These are phyloP conservation scores for Flammula alnicola DNA, from an alignment of 1,284 basidiomycete genomes.

Conservation along the genomic window DNA sequence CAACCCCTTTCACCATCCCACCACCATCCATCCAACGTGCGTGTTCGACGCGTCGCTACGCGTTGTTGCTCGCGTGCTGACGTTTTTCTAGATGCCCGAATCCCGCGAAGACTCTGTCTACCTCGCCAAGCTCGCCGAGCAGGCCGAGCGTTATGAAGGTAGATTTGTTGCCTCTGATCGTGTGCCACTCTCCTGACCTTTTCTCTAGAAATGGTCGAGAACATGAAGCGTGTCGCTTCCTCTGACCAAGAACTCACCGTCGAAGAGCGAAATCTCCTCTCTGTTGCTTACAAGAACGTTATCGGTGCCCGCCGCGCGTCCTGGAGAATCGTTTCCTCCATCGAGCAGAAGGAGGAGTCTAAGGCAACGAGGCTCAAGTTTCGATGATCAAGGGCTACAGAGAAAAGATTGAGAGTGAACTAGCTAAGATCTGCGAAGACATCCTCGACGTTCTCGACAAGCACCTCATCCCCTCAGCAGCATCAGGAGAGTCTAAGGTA, in stretches of 20 bases:
- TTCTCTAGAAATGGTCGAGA: constrained; percentile 92
- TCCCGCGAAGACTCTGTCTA: constrained; percentile 97
- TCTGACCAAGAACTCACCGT: constrained; percentile 98
- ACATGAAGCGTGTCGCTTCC: constrained; percentile 98
- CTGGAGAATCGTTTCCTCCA: constrained; percentile 99
- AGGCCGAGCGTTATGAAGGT: constrained; percentile 99
- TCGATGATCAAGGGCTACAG: constrained; percentile 99
- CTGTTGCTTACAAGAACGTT: constrained; percentile 99
- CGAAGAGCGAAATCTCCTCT: constrained; percentile 98
- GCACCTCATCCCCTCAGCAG: constrained; percentile 98
- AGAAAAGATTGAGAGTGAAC: constrained; percentile 98
- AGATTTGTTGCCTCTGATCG: constrained; percentile 35
- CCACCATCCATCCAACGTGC: constrained; percentile 29
- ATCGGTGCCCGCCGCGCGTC: constrained; percentile 99
- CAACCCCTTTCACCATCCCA: constrained; percentile 16
- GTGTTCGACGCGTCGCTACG: constrained; percentile 43
- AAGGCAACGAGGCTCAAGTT: constrained; percentile 98
- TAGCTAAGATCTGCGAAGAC: constrained; percentile 99
- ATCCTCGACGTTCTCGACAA: constrained; percentile 98
- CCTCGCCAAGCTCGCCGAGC: constrained; percentile 99
- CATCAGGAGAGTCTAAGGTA: constrained; percentile 98
- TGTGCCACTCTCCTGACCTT: constrained; percentile 21
- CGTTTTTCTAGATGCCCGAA: constrained; percentile 69
- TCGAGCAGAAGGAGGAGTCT: constrained; percentile 99
- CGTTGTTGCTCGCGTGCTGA: constrained; percentile 30